These are phyloP conservation scores for Solanum lignicaule DNA, from an alignment of 257 asterid species.

Conservation along the genomic window DNA sequence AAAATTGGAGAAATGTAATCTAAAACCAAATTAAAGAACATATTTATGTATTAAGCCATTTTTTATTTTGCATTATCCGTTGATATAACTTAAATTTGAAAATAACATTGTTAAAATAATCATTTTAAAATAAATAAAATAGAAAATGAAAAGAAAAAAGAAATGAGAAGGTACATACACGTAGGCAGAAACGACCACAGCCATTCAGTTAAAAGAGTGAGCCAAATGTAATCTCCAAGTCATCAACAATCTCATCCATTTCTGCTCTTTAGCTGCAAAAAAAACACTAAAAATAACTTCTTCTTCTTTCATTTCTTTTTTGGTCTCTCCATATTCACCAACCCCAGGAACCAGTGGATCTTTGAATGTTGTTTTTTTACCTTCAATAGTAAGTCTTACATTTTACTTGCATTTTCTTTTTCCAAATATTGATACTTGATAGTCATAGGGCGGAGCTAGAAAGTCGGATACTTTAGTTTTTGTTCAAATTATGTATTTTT, in stretches of 20 bases:
- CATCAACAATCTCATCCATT: constrained; percentile 17
- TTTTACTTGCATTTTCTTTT: background rate
- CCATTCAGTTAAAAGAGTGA: background rate
- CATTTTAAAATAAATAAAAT: no score
- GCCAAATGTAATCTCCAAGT: background rate
- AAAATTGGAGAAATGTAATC: no score
- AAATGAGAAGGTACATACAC: background rate
- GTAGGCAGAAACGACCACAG: background rate
- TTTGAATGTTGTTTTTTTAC: background rate
- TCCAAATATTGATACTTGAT: background rate
- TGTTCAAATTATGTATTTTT: background rate
- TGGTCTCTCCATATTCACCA: background rate
- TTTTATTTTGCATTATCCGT: no score
- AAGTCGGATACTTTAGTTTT: background rate
- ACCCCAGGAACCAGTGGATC: background rate
- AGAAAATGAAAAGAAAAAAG: background rate
- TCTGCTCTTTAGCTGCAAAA: background rate
- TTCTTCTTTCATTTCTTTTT: background rate
- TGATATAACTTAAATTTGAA: no score
- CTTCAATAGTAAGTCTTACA: background rate
- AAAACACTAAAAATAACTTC: background rate
- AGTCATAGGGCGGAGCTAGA: background rate
- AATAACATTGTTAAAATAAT: no score
- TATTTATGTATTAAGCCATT: no score
- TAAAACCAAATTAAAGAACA: no score